phyloP scores from a whole-genome alignment of 2,329 filamentous ascomycete genomes.

The Verticillium nonalfalfae region DNA sequence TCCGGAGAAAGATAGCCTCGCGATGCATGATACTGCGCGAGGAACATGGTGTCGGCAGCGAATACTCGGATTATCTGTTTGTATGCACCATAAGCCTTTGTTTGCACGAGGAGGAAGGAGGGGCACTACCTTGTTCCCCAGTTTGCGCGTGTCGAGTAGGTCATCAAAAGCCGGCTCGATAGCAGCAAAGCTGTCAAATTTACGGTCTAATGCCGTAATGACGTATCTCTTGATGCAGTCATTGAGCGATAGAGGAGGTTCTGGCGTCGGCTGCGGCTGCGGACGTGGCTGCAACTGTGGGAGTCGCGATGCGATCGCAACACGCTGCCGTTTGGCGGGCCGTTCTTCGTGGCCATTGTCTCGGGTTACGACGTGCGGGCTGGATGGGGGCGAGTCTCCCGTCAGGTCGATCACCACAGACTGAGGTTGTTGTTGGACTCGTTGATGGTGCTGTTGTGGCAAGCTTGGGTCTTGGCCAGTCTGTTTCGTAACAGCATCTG shows the following conservation, averaged over 20 bases:
- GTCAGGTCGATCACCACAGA: constrained; percentile 19
- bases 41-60: constrained; percentile 10
- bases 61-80: background rate
- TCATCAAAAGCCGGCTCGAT: background rate
- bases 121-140: background rate
- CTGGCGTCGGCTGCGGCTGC: background rate
- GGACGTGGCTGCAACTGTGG: background rate
- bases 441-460: background rate
- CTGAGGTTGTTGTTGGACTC: constrained; percentile 5
- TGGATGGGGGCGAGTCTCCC: constrained; percentile 11
- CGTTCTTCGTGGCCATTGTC: constrained; percentile 6
- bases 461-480: background rate
- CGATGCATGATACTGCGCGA: background rate
- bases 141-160: background rate
- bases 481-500: background rate
- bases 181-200: background rate
- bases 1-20: background rate
- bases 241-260: constrained; percentile 9
- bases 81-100: background rate
- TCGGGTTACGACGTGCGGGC: constrained; percentile 13
- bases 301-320: constrained; percentile 8
- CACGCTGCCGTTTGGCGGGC: constrained; percentile 20
- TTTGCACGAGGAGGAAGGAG: background rate
- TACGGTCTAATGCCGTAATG: constrained; percentile 15
- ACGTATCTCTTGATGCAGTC: constrained; percentile 22